A percentile compares a stretch with the other conserved stretches of the same genome.
These are phyloP conservation scores for Mycena galericulata DNA, from an alignment of 768 basidiomycete species.

Conservation along the genomic window DNA sequence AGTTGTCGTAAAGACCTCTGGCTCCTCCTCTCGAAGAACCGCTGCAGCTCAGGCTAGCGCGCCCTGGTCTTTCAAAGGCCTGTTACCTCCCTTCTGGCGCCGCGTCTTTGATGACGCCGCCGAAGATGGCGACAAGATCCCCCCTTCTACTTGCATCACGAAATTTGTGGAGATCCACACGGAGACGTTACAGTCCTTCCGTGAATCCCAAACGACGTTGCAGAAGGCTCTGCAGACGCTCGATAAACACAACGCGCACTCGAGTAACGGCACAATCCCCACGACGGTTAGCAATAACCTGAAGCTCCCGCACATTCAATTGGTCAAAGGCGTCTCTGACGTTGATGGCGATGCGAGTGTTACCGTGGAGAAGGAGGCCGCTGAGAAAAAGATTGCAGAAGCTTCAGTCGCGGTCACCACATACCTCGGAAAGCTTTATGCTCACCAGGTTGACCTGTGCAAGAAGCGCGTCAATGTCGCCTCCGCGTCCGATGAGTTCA, in stretches of 20 bases:
- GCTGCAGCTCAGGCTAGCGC: no score
- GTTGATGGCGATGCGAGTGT: background rate
- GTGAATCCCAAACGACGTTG: background rate
- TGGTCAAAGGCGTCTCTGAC: background rate
- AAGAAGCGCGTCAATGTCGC: background rate
- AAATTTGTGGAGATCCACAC: background rate
- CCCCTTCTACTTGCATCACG: background rate
- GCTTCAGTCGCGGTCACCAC: background rate
- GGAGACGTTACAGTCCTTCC: background rate
- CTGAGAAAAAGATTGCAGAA: background rate
- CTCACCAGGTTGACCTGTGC: background rate
- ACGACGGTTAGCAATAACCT: background rate
- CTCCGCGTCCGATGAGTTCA: background rate
- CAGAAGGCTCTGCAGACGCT: background rate
- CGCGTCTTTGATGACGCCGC: background rate
- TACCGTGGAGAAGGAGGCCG: background rate
- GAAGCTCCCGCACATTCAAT: background rate
- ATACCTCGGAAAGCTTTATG: background rate
- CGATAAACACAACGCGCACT: background rate
- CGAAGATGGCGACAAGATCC: background rate
- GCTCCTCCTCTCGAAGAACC: no score
- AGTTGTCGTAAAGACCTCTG: no score
- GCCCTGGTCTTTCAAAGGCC: no score
- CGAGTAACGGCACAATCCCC: background rate
- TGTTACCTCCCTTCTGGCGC: background rate